These are phyloP conservation scores for Arthrobotrys pseudoclavata DNA, from an alignment of 2,329 filamentous ascomycete genomes.

Conservation along the genomic window DNA sequence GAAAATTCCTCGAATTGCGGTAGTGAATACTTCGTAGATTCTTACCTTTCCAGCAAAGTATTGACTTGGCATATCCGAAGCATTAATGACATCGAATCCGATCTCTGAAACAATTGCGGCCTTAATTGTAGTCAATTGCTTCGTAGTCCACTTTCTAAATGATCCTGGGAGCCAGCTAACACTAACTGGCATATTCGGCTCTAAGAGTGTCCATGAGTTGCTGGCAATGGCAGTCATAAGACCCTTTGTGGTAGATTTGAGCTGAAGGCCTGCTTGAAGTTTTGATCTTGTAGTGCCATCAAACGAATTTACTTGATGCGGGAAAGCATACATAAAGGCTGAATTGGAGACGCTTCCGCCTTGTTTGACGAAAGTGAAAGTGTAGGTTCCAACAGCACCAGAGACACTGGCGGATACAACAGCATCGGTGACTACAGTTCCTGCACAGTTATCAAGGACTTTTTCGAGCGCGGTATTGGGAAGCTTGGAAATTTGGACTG, in stretches of 20 bases:
- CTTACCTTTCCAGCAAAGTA: conserved; percentile 89
- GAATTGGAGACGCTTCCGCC: conserved; percentile 72
- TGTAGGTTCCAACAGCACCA: conserved; percentile 77
- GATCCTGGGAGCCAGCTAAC: conserved; percentile 72
- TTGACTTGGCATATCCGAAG: conserved; percentile 83
- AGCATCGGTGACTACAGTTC: conserved; percentile 78
- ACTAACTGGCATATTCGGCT: conserved; percentile 77
- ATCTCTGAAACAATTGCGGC: conserved; percentile 78
- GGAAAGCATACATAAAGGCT: conserved; percentile 87
- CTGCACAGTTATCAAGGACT: conserved; percentile 80
- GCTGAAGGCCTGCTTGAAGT: conserved; percentile 70
- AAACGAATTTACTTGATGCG: conserved; percentile 86
- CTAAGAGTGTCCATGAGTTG: conserved; percentile 82
- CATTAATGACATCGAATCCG: conserved; percentile 77
- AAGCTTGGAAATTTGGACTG: conserved; percentile 86
- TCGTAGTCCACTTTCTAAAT: conserved; percentile 32
- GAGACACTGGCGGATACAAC: conserved; percentile 75
- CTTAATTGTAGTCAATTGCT: conserved; percentile 69
- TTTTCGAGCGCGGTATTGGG: conserved; percentile 70
- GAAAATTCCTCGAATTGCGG: conserved; percentile 61
- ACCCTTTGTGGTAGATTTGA: conserved; percentile 90
- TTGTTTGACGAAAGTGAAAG: conserved; percentile 78
- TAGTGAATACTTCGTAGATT: conserved; percentile 16
- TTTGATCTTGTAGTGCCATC: conserved; percentile 71
- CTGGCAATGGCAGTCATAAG: conserved; percentile 79